A percentile compares a stretch with the other conserved stretches of the same genome.
Conservation (phyloP, 352 stramenopile species). For the Phytophthora cactorum region DNA sequence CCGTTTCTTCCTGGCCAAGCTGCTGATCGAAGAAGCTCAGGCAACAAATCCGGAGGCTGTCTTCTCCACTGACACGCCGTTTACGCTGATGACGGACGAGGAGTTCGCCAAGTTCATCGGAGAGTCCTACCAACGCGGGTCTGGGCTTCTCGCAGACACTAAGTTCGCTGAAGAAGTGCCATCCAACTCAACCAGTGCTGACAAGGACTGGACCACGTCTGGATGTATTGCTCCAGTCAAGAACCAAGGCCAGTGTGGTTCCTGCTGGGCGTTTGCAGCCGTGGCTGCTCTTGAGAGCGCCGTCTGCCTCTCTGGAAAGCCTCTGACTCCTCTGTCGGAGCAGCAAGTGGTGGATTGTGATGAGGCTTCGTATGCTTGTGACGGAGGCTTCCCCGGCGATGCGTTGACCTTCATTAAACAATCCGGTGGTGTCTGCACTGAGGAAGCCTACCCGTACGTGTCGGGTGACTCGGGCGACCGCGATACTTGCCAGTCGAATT, state of each 20-base stretch:
- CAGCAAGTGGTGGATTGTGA: constrained; percentile 94
- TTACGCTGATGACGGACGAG: constrained; percentile 74
- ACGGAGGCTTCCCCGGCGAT: constrained; percentile 89
- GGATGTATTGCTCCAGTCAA: constrained; percentile 84
- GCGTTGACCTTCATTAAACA: constrained; percentile 91
- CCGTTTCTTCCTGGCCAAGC: constrained; percentile 69
- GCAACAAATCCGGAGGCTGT: constrained; percentile 57
- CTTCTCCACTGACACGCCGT: constrained; percentile 75
- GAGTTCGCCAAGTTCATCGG: constrained; percentile 68
- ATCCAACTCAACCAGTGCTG: constrained; percentile 24
- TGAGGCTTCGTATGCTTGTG: constrained; percentile 82
- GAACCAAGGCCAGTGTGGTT: constrained; percentile 96
- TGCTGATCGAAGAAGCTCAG: constrained; percentile 60
- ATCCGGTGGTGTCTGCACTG: constrained; percentile 77
- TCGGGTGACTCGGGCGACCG: constrained; percentile 46
- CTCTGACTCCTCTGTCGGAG: constrained; percentile 89
- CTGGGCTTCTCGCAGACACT: constrained; percentile 4
- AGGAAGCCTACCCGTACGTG: constrained; percentile 84
- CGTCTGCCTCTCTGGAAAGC: constrained; percentile 77
- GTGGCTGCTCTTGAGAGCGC: constrained; percentile 92
- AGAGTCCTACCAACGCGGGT: constrained; percentile 41
- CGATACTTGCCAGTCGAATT: constrained; percentile 43
- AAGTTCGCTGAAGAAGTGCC: neutral
- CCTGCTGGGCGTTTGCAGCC: constrained; percentile 97
- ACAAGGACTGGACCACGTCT: constrained; percentile 70